Evolutionary conservation across 768 basidiomycete species (phyloP).

Genomic region (Gloeophyllum trabeum): DNA sequence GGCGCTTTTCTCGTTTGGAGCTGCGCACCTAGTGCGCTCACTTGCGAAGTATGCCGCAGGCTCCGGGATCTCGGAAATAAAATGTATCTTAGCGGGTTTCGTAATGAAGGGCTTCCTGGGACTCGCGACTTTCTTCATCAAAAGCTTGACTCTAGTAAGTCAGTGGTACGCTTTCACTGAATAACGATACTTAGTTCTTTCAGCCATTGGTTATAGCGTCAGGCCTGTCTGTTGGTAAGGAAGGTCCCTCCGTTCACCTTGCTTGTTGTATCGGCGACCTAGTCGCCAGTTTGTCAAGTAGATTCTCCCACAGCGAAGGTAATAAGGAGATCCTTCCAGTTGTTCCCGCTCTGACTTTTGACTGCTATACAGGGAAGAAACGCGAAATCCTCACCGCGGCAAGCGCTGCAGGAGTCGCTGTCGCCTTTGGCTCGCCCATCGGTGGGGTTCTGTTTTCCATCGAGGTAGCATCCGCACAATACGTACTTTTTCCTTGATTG

Average conservation of each 20-base stretch:
- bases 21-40: slow-evolving; percentile 79
- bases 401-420: slow-evolving; percentile 95
- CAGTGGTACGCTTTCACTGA: slow-evolving; percentile 5
- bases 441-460: slow-evolving; percentile 97
- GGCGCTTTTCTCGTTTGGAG: slow-evolving; percentile 75
- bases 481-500: not conserved
- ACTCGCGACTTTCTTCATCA: slow-evolving; percentile 83
- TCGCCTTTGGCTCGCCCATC: slow-evolving; percentile 96
- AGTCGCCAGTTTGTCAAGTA: slow-evolving; percentile 74
- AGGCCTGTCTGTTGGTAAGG: slow-evolving; percentile 93
- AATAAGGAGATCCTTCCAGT: slow-evolving; percentile 17
- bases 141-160: slow-evolving; percentile 84
- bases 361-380: slow-evolving; percentile 45
- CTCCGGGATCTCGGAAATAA: slow-evolving; percentile 97
- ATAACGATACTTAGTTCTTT: slow-evolving; percentile 1
- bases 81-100: slow-evolving; percentile 95
- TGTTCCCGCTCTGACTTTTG: slow-evolving; percentile 9
- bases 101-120: slow-evolving; percentile 94
- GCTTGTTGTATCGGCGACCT: slow-evolving; percentile 90
- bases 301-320: slow-evolving; percentile 87
- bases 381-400: slow-evolving; percentile 90
- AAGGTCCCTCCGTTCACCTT: slow-evolving; percentile 96
- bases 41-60: slow-evolving; percentile 95
- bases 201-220: slow-evolving; percentile 97
- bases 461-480: slow-evolving; percentile 62